Base-by-base conservation (phyloP, 1,139 yeast species). In the Nakaseomyces bracarensis region DNA sequence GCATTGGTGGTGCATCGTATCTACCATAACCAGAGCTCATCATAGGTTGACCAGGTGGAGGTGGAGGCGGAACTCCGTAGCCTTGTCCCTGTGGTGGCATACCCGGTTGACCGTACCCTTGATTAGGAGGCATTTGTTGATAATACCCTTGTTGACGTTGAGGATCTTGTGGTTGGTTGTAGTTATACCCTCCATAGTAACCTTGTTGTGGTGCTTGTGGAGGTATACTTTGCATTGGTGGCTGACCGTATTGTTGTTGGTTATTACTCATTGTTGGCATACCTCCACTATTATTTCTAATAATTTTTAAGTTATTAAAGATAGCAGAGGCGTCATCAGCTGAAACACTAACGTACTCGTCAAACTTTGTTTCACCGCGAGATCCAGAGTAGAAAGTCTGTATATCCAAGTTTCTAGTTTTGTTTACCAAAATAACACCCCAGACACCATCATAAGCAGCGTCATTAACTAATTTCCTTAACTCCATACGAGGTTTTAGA, bases 371-470 rank as follows among this genome's bases (percentile, higher is more conserved):
- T 34, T 67, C 68, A n/a, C 86, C 87, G 50, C 77, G 81, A 0
- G 76, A 65, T 1, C 81, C 72, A 28, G 70, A 71, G 55, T 83
- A 84, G 58, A 82, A 87, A 1, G 83, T 74, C 57, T 82, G 93
- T 15, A 84, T 66, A 55, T 83, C 86, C 14, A 86, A 72, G 44
- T 68, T 71, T 39, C 70, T 67, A 13, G 67, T 60, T 42, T 71
- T 72, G 49, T 77, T 75, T n/a, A 86, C 69, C 7, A 82, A 68
- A 40, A 86, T 75, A 1, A 82, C 82, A 15, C 85, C 89, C 53
- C 76, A 58, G 3, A 77, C 83, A 8, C 95, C 96, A 36, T 82
- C 77, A 56, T 83, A 81, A 0, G 95, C 95, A 18, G 85, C 84
- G 43, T 82, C 85, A 42, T 81, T 82, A 18, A 84, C 72, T 25